Percentiles rank a stretch among this genome's conserved stretches.
These are phyloP conservation scores for Colletotrichum costaricense DNA, from an alignment of 2,329 filamentous ascomycete genomes.

Conservation along the genomic window DNA sequence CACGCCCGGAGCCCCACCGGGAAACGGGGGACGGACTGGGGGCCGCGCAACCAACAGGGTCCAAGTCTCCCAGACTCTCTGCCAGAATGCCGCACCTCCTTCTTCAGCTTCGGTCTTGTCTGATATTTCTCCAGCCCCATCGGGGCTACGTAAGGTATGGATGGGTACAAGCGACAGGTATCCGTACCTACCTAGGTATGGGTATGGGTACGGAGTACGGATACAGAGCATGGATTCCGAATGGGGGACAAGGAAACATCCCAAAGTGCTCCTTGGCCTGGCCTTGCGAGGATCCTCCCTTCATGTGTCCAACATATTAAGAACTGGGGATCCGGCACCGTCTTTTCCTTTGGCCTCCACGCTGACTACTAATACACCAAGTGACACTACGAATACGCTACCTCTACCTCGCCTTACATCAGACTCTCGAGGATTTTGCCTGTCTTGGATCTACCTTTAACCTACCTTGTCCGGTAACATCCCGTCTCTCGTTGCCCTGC, in stretches of 20 bases:
- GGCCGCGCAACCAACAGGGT: constrained; percentile 34
- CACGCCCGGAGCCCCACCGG: constrained; percentile 23
- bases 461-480: constrained; percentile 18
- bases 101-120: constrained; percentile 10
- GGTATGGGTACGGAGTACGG: too few relatives aligned
- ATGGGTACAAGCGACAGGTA: too few relatives aligned
- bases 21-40: constrained; percentile 12
- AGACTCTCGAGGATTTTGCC: constrained; percentile 16
- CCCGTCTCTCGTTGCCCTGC: constrained; percentile 24
- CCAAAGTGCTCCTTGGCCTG: constrained; percentile 13
- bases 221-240: background rate
- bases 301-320: constrained; percentile 27
- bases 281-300: constrained; percentile 23
- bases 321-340: constrained; percentile 31
- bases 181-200: too few relatives aligned
- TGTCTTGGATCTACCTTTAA: background rate
- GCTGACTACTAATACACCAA: too few relatives aligned
- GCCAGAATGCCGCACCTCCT: background rate
- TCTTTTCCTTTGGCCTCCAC: background rate
- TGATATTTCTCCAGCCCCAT: constrained; percentile 15
- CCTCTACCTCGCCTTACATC: background rate
- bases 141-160: background rate
- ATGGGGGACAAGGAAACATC: background rate
- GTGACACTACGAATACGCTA: background rate
- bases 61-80: constrained; percentile 6